Evolutionary conservation across 2,329 filamentous ascomycete genomes (phyloP).

Genomic region (Penicillium sp.): DNA sequence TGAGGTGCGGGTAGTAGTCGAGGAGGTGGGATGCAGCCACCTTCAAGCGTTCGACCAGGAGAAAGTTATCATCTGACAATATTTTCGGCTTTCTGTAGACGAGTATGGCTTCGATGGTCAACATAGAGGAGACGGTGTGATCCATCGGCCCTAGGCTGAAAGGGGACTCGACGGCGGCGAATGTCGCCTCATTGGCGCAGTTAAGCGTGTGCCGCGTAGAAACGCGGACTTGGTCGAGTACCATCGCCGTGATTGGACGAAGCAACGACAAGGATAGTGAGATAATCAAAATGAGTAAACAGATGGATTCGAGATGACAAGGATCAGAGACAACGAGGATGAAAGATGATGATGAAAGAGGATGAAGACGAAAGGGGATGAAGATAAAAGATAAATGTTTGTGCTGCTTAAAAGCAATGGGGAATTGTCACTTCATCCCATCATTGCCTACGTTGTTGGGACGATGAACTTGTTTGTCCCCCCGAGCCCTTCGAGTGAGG

Average conservation of each 20-base stretch:
- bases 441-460: not conserved
- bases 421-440: not conserved
- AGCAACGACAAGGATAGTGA: not conserved
- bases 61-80: not conserved
- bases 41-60: not conserved
- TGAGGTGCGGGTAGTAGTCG: conserved; percentile 9
- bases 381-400: not conserved
- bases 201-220: conserved; percentile 5
- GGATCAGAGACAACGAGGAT: not conserved
- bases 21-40: not conserved
- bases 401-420: not conserved
- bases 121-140: not conserved
- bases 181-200: conserved; percentile 3
- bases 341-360: not conserved
- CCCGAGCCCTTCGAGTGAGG: not conserved
- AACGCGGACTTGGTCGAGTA: not conserved
- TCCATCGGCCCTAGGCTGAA: conserved; percentile 4
- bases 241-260: not conserved
- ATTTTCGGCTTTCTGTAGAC: not conserved
- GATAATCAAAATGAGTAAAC: not conserved
- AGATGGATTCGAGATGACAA: not conserved
- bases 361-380: not conserved
- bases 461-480: not conserved
- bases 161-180: not conserved
- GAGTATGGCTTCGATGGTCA: conserved; percentile 1